Evolutionary conservation across 805 yeast genomes (phyloP).

Genomic region (Wickerhamomyces rabaulensis): DNA sequence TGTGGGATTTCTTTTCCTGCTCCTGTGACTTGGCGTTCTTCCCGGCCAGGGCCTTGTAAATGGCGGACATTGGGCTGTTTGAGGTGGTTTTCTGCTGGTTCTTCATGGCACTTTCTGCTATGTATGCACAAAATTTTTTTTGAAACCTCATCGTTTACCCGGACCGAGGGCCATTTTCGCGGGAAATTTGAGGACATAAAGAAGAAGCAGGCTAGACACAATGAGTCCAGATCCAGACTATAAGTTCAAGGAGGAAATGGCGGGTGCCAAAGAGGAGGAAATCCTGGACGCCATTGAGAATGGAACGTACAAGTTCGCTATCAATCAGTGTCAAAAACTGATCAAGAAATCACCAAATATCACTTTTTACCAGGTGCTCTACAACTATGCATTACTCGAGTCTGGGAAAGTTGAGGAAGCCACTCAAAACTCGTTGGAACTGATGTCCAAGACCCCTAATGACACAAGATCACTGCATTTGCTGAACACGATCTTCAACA

Average conservation of each 20-base stretch:
- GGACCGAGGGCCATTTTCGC: neutral
- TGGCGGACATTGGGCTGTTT: constrained; percentile 51
- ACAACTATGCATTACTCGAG: constrained; percentile 26
- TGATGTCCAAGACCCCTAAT: constrained; percentile 36
- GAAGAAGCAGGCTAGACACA: too few species aligned
- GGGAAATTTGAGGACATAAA: neutral
- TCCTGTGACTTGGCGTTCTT: constrained; percentile 31
- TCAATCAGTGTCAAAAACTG: constrained; percentile 41
- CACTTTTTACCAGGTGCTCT: constrained; percentile 39
- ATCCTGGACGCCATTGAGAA: constrained; percentile 41
- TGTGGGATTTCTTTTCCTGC: constrained; percentile 46
- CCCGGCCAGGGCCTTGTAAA: constrained; percentile 61
- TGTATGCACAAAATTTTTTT: neutral
- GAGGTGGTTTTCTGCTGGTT: neutral
- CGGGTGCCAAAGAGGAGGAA: constrained; percentile 29
- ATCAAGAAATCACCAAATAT: constrained; percentile 52
- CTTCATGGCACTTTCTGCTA: neutral
- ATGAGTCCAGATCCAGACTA: too few species aligned
- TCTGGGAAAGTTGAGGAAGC: constrained; percentile 27
- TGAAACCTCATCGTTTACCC: neutral
- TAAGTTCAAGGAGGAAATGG: constrained; percentile 1
- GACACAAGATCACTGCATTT: constrained; percentile 50
- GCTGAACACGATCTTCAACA: constrained; percentile 39
- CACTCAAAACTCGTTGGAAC: constrained; percentile 20
- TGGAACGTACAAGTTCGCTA: constrained; percentile 52